Base-by-base conservation (phyloP, 768 basidiomycete species). In the Floccularia luteovirens region DNA sequence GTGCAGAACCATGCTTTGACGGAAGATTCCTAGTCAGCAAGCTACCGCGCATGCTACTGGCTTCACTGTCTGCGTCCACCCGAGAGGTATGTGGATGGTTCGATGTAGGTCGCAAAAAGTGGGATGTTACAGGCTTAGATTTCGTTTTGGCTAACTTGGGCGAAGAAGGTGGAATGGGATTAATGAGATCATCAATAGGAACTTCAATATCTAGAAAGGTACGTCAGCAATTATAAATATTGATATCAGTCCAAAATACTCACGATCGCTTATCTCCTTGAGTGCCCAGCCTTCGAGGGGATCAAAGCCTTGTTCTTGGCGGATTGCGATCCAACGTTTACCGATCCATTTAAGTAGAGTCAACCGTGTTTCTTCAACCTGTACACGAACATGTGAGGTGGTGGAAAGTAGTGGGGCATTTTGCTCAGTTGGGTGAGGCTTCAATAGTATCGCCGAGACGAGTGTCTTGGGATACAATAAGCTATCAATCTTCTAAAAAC, bases 241-340 rank as follows among this genome's bases (percentile, higher is more conserved):
- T 14, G 30, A 24, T 24, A 28, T 23, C 11, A 28, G 25, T 37
- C n/a, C n/a, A n/a, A 24, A 34, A 37, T 24, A 68, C 84, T 50
- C 46, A 88, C 90, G 74, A 51, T 85, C 77, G 30, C 78, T 74
- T 28, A 98, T 90, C 53, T 97, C 94, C 55, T 90, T 83, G 39
- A 93, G 56, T 0, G 85, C 79, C 90, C 90, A 96, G 3, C 71
- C 72, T 36, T 94, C 90, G n/a, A 98, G 67, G 3, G 61, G 54
- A 37, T 84, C 81, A 50, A 97, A 94, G 0, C 87, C 89, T n/a
- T 77, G 75, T 37, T 79, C 78, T 36, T 82, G 77, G 10, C 82
- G 71, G 21, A 91, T 74, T 10, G 66, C 70, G 32, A 82, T 52
- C 90, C 90, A 96, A 3, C 85, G 74, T 43, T 79, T 78, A 5